Base-by-base conservation (phyloP, 768 basidiomycete species). In the Paxillus involutus region DNA sequence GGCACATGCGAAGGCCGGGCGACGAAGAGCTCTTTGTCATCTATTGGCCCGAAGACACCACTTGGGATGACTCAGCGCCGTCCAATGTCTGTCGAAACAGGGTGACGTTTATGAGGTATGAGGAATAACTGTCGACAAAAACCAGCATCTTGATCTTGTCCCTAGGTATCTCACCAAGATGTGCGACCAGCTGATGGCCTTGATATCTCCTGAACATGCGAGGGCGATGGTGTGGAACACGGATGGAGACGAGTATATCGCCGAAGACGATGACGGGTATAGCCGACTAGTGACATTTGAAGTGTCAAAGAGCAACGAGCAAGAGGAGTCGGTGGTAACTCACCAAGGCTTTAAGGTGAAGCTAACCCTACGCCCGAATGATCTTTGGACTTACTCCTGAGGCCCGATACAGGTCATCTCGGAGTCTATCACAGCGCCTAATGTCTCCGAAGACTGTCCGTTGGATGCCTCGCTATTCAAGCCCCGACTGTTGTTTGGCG, bases 21-120 rank as follows among this genome's bases (percentile, higher is more conserved):
- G 26, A 36, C 1, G 60, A 69, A 12, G 55, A 65, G n/a, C 46
- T 77, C 3, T 79, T 77, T 48, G 72, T 80, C 11, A 59, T 83
- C 2, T 84, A 78, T 53, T 84, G 82, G 82, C 82, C 82, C 0
- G 79, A 83, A 52, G 73, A 80, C 17, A 72, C 62, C 2, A 82
- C 82, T 0, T 84, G 82, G 82, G 58, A 76, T 44, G 80, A 82
- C 58, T 62, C 71, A 29, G 75, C 80, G 0, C 44, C 68, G 7
- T 73, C 75, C 0, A 68, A 76, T 10, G 73, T 80, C 14, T 58
- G 69, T 11, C 72, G 75, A 1, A 84, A 82, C 60, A 70, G 82
- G 16, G 71, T 77, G 3, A 81, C 80, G 0, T 84, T 84, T 63
- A 82, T 83, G 79, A 64, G 82, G 81, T 79, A 63, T 44, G 62